Conservation (phyloP, 75 land plant genomes). For the Isoetes taiwanensis region DNA sequence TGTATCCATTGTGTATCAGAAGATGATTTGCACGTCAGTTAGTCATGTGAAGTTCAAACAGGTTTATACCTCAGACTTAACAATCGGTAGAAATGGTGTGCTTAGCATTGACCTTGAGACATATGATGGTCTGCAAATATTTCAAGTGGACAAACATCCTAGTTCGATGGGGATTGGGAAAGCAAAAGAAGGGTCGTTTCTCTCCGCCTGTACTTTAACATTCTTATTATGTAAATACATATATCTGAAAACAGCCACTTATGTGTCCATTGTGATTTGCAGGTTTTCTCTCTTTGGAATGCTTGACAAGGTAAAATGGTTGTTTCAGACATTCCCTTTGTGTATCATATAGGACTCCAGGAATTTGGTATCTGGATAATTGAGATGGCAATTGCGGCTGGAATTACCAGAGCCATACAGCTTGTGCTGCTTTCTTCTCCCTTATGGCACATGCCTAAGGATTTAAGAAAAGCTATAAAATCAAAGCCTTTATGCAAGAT, state of each 20-base stretch:
- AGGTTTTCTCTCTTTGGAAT: constrained; percentile 97
- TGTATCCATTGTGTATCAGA: constrained; percentile 42
- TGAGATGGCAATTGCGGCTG: too few relatives aligned
- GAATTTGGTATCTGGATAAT: too few relatives aligned
- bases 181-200: constrained; percentile 86
- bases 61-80: too few relatives aligned
- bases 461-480: neutral
- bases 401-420: too few relatives aligned
- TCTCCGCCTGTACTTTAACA: neutral
- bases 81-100: constrained; percentile 52
- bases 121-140: constrained; percentile 79
- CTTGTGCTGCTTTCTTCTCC: too few relatives aligned
- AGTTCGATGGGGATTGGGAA: constrained; percentile 98
- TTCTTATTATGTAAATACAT: neutral
- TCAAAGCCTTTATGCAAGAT: neutral
- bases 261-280: constrained; percentile 10
- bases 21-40: too few relatives aligned
- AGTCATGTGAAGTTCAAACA: too few relatives aligned
- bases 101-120: constrained; percentile 71
- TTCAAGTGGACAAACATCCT: constrained; percentile 90
- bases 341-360: too few relatives aligned
- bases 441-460: neutral
- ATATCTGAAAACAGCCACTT: neutral
- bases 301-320: constrained; percentile 90
- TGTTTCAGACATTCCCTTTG: too few relatives aligned